Evolutionary conservation across 2,329 filamentous ascomycete genomes (phyloP).

Genomic region (Calonectria crousiana): DNA sequence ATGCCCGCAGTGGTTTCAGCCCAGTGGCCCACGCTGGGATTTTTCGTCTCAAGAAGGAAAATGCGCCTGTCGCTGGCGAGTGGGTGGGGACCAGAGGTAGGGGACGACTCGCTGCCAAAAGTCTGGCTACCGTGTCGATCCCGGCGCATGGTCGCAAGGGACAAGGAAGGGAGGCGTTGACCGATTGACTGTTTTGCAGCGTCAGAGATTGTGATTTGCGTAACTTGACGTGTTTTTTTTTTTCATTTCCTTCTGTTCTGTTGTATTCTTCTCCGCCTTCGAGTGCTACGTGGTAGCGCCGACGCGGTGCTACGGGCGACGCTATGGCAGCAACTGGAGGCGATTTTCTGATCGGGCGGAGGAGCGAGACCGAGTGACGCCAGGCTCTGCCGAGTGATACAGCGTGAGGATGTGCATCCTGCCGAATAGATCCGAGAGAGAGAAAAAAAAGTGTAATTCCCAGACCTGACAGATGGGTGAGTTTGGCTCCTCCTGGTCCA

Average conservation of each 20-base stretch:
- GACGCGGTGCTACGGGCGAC: not conserved
- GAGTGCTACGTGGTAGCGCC: not conserved
- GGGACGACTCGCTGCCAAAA: not conserved
- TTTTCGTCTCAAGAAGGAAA: not conserved
- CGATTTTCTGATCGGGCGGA: conserved; percentile 1
- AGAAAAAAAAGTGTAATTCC: not conserved
- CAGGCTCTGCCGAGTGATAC: not conserved
- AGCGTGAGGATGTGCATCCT: not conserved
- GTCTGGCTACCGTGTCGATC: not conserved
- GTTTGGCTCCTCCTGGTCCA: not conserved
- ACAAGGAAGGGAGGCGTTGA: not conserved
- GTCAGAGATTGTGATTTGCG: conserved; percentile 2
- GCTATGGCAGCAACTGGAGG: not conserved
- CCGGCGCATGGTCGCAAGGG: not conserved
- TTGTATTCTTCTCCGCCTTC: not conserved
- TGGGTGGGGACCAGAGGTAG: not conserved
- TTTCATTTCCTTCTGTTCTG: not conserved
- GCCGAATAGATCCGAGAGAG: not conserved
- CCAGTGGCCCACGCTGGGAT: not conserved
- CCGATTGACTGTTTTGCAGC: not conserved
- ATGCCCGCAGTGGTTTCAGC: not conserved
- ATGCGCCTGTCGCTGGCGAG: not conserved
- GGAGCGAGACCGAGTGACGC: not conserved
- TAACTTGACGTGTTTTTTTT: not conserved
- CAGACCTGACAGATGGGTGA: not conserved